Evolutionary conservation across 1,284 basidiomycete genomes (phyloP), one percentile per base, ranked within the genome.

Genomic region (Porodaedalea pini): DNA sequence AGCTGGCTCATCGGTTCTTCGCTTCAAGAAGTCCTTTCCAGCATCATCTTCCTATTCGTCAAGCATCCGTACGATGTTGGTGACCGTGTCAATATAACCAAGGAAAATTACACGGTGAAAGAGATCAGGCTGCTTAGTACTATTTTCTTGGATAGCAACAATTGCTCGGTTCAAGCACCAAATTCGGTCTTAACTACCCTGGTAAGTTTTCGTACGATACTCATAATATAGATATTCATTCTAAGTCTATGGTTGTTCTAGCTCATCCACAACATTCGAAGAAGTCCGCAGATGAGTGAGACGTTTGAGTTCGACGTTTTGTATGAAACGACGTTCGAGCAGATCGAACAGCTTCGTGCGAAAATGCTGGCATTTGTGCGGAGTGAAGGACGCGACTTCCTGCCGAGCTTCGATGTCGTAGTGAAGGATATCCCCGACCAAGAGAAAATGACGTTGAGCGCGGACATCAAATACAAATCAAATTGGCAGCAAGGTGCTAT

Each of bases 61-160:
- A 85, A 84, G 67, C 88, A 93, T 70, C 90, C 90, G 0, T 94
- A 88, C 76, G 92, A 95, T 70, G 92, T 95, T 19, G 92, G 92
- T 51, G 94, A 97, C 72, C 75, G 86, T 39, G 79, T 94, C 29
- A 74, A 78, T 51, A 64, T 84, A 36, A 72, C 73, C 31, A 76
- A 78, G 44, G 74, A 78, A 39, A 75, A 70, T 15, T 95, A 90
- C 71, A 90, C 88, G 3, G 92, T 95, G 62, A 90, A 91, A 68
- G 92, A 94, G 73, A 93, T 94, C 71, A 80, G 88, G 47, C 77
- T 95, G 34, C 78, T 95, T 57, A 90, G 85, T 60, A 92, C 91
- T 2, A 76, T 90, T 37, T 85, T 91, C 71, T 71, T 91, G 56
- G 82, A 89, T 63, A 75, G 78, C 41, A 78, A 80, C 57, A 78